Percentiles rank a stretch among this genome's conserved stretches.
These are phyloP conservation scores for Elsinoe perseae DNA, from an alignment of 2,329 filamentous ascomycete species.

Conservation along the genomic window DNA sequence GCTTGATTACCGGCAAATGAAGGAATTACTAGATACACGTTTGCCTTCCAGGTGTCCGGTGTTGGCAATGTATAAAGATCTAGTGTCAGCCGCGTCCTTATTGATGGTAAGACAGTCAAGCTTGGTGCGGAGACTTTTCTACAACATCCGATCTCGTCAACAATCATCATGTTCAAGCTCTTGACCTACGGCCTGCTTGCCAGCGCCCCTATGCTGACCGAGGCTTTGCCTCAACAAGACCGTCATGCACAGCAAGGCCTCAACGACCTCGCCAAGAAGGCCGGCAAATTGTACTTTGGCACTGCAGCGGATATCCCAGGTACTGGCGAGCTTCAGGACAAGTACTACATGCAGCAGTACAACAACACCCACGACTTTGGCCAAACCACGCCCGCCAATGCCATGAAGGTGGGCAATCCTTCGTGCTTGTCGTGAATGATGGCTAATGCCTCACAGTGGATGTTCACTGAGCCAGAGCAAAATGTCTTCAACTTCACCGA, in stretches of 20 bases:
- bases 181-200: constrained; percentile 2
- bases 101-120: background rate
- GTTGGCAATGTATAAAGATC: background rate
- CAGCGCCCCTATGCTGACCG: background rate
- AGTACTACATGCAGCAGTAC: constrained; percentile 49
- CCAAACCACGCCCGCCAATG: constrained; percentile 57
- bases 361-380: constrained; percentile 53
- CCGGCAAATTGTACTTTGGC: constrained; percentile 49
- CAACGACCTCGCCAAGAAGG: constrained; percentile 46
- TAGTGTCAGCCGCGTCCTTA: background rate
- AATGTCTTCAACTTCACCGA: constrained; percentile 51
- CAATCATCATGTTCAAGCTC: background rate
- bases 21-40: background rate
- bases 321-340: constrained; percentile 43
- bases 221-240: background rate
- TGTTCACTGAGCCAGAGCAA: constrained; percentile 51
- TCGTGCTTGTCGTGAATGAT: background rate
- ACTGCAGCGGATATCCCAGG: constrained; percentile 51
- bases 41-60: background rate
- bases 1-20: constrained; percentile 4
- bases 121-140: background rate
- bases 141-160: background rate
- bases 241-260: constrained; percentile 30
- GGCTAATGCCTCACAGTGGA: constrained; percentile 44
- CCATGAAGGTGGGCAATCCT: constrained; percentile 41